These are phyloP conservation scores for Yamadazyma atmosphaerica DNA, from an alignment of 1,139 yeast genomes.

Conservation along the genomic window DNA sequence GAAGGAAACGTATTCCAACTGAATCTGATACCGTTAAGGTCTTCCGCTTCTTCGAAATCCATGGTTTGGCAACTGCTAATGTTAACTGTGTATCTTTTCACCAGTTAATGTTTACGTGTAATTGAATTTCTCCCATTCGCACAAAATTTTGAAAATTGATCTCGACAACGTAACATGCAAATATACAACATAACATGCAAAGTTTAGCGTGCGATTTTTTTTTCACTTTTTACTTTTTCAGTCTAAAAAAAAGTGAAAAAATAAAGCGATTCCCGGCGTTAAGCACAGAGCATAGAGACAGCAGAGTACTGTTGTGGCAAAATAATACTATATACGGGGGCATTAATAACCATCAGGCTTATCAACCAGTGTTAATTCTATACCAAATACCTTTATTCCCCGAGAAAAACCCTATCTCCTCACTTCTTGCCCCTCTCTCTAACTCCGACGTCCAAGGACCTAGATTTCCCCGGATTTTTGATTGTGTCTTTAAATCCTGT, in stretches of 20 bases:
- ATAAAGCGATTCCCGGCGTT: too few species aligned
- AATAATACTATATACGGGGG: too few species aligned
- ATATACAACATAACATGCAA: not conserved
- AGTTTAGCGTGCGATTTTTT: too few species aligned
- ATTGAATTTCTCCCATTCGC: not conserved
- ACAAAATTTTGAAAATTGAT: not conserved
- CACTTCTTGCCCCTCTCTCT: too few species aligned
- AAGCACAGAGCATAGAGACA: not conserved
- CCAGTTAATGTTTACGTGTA: slow-evolving; percentile 11
- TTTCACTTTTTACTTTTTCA: too few species aligned
- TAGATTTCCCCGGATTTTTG: slow-evolving; percentile 1
- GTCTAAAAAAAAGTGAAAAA: too few species aligned
- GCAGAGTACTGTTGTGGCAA: too few species aligned
- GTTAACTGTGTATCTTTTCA: not conserved
- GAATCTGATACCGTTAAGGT: slow-evolving; percentile 50
- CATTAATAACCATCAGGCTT: too few species aligned
- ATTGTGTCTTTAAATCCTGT: not conserved
- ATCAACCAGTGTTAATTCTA: too few species aligned
- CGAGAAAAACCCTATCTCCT: too few species aligned
- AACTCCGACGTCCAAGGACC: too few species aligned
- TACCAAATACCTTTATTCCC: too few species aligned
- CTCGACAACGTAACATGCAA: slow-evolving; percentile 2
- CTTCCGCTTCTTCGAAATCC: slow-evolving; percentile 54
- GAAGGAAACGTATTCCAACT: slow-evolving; percentile 68
- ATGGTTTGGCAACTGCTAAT: slow-evolving; percentile 14